Base-by-base conservation (phyloP, 345 rosid species). In the Salix koriyanagi region DNA sequence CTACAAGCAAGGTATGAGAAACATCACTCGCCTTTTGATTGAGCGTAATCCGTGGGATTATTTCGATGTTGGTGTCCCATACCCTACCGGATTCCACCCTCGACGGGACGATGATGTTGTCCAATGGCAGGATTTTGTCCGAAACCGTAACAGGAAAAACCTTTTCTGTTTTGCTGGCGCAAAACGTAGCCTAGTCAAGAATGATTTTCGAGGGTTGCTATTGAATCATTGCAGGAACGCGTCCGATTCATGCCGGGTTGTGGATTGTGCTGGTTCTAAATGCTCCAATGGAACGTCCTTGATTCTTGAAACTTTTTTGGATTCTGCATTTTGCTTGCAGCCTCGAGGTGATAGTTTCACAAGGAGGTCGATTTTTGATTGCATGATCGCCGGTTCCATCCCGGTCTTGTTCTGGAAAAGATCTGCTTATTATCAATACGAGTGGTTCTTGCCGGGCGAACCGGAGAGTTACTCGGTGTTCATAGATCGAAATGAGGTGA, bases 21-120 rank as follows among this genome's bases (percentile, higher is more conserved):
- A 94, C 89, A 86, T 94, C 76, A 96, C 98, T 44, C 99, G 98
- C 67, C 92, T 96, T 32, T 75, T 96, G 14, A 94, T 96, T 4
- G 99, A 96, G 84, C 90, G 98, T n/a, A 94, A 94, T 84, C 87
- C 97, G 1, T 96, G 99, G 99, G 99, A 96, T 84, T 90, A 94
- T 78, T 94, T 94, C 68, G 98, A 96, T 61, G 92, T 96, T 76
- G 97, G 93, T 62, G 88, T 94, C 0, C 99, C 99, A 1, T 96
- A 96, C 84, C 99, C 99, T 44, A 96, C 98, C 1, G 97, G 98
- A 76, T 96, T 96, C 93, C 99, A 96, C 85, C 99, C 99, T 23
- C 62, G 93, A 65, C 82, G 97, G 11, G 93, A 85, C 58, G 62
- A 87, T 66, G 99, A 96, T 64, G 75, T 96, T 60, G n/a, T 79